Evolutionary conservation across 768 basidiomycete genomes (phyloP), one percentile per base, ranked within the genome.

Genomic region (Psilocybe cyanescens): DNA sequence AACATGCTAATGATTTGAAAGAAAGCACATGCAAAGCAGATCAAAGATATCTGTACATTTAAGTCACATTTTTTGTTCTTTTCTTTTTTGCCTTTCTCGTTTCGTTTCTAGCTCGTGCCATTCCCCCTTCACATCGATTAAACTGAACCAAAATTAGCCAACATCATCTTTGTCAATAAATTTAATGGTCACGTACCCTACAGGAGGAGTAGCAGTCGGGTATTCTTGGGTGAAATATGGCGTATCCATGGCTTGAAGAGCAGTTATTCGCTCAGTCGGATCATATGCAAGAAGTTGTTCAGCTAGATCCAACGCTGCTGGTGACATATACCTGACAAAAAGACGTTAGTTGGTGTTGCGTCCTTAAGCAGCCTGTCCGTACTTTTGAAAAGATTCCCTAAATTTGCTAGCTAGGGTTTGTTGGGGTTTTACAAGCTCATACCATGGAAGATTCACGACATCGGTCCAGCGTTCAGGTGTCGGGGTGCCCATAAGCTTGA

Each of bases 101-200:
- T 98, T 99, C 11, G 94, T 92, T 74, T 98, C 96, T 64, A 96
- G 82, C 74, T 99, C 97, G 75, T 99, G 97, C 93, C 96, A 98
- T 73, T 99, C 97, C 48, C 97, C 97, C 71, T 94, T 87, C 45
- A 97, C 76, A 11, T 83, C 83, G 11, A 90, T 84, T 60, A 99
- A 76, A 55, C 95, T 96, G 48, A 30, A 9, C 57, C 35, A 68
- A 63, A 51, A 44, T 37, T 33, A 45, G 11, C 17, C 29, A 54
- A 30, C 59, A 49, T 30, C 28, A 19, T 24, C 4, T 8, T 28
- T 31, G 45, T 45, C 28, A 17, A 8, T 46, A 56, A 47, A 41
- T 19, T 46, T 58, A 14, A 57, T 14, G 24, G 16, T n/a, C 8
- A 83, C 91, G 55, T 70, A 97, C 95, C 93, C 90, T 17, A 83